Percentiles rank a stretch among this genome's conserved stretches.
These are phyloP conservation scores for Puccinia novopanici DNA, from an alignment of 1,284 basidiomycete genomes.

Conservation along the genomic window DNA sequence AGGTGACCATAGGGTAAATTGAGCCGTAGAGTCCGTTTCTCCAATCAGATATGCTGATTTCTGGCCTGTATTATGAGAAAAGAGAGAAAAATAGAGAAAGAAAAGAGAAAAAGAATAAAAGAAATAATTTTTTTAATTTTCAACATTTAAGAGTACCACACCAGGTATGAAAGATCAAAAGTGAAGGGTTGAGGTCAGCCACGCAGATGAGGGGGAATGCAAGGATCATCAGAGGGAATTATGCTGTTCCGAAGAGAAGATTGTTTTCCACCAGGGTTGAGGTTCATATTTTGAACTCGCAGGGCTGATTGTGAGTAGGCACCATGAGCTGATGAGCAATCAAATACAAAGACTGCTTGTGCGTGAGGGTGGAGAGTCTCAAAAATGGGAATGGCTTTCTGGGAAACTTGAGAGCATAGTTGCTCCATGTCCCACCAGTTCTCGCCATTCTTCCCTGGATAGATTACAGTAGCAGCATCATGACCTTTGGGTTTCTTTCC, in stretches of 20 bases:
- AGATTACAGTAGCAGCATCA: slow-evolving; percentile 9
- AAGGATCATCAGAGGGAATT: slow-evolving; percentile 13
- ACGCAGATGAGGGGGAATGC: slow-evolving; percentile 3
- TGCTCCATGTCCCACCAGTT: slow-evolving; percentile 18
- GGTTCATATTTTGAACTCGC: slow-evolving; percentile 23
- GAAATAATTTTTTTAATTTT: no score
- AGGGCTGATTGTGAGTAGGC: background rate
- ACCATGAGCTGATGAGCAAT: slow-evolving; percentile 8
- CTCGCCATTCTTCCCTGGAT: background rate
- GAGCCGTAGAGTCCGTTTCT: no score
- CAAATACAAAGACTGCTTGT: slow-evolving; percentile 25
- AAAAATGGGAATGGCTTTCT: background rate
- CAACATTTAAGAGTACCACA: no score
- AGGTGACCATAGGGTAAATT: no score
- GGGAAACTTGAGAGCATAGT: background rate
- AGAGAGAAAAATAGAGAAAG: no score
- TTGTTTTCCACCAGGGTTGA: slow-evolving; percentile 17
- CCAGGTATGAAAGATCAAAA: background rate
- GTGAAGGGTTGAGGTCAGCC: background rate
- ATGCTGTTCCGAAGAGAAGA: background rate
- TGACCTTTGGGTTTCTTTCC: background rate
- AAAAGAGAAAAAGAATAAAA: no score
- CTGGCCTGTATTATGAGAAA: no score
- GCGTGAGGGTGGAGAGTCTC: background rate
- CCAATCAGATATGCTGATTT: no score